These are phyloP conservation scores for Daldinia caldariorum DNA, from an alignment of 495 filamentous ascomycete species.

Conservation along the genomic window DNA sequence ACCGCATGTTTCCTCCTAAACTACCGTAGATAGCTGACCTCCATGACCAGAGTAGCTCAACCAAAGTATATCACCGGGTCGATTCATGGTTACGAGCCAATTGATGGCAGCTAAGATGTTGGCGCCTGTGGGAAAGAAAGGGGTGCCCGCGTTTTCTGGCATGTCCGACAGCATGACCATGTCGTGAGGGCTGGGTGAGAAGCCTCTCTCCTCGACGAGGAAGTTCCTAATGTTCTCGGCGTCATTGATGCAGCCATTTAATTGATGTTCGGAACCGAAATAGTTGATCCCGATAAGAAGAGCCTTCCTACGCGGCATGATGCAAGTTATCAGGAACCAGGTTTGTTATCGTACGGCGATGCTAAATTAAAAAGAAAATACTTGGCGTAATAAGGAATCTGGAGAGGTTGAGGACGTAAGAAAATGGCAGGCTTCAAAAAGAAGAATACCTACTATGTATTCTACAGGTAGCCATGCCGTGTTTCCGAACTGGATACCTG, in stretches of 20 bases:
- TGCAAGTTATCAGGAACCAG: conserved; percentile 1
- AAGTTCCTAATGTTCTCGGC: conserved; percentile 61
- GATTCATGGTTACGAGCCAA: conserved; percentile 64
- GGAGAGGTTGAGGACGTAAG: not conserved
- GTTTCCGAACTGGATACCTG: not conserved
- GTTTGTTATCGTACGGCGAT: not conserved
- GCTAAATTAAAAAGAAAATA: not conserved
- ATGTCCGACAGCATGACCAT: conserved; percentile 66
- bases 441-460: not conserved
- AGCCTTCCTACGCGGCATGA: conserved; percentile 60
- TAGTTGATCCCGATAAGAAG: conserved; percentile 73
- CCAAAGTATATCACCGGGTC: conserved; percentile 60
- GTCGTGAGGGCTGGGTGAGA: conserved; percentile 56
- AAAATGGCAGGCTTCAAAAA: conserved; percentile 1
- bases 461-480: not conserved
- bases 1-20: not conserved
- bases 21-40: conserved; percentile 40
- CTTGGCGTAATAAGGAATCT: not conserved
- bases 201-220: conserved; percentile 58
- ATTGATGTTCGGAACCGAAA: conserved; percentile 59
- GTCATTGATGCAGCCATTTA: conserved; percentile 68
- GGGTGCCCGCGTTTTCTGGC: conserved; percentile 57
- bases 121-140: conserved; percentile 62
- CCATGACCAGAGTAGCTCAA: conserved; percentile 70
- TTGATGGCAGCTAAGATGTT: conserved; percentile 67